Base-by-base conservation (phyloP, 2,329 filamentous ascomycete species). In the Phialophora tarda region DNA sequence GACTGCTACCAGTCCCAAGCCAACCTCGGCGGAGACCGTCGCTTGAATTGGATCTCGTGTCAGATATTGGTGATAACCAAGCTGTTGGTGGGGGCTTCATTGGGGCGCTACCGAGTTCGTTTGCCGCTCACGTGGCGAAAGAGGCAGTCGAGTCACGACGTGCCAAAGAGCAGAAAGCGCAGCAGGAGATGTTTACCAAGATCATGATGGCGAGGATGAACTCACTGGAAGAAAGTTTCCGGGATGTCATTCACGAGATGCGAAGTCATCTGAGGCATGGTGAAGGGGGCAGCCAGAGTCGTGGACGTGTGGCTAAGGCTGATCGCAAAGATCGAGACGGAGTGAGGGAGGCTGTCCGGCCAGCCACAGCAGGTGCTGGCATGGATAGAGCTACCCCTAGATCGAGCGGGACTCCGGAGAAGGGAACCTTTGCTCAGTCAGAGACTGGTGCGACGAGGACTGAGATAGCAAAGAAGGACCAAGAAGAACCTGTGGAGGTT, bases 161-260 rank as follows among this genome's bases (percentile, higher is more conserved):
- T 78, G 76, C 32, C 59, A 59, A 75, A 76, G 28, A 81, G 82
- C 82, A 83, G 51, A 59, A 69, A 32, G 70, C 72, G 32, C 67
- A 74, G 30, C 89, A 91, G 74, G 86, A 91, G 48, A 90, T 93
- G 85, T 88, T 90, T 74, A 86, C 89, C 71, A 86, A 92, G 63
- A 84, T 97, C 54, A 90, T 97, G 78, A 82, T 97, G 54, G 92
- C 92, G 8, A 84, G 92, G 38, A 97, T 97, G 92, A 95, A 95
- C 77, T 94, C 90, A 7, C 83, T 98, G 1, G 93, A 98, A 76
- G 92, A 96, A 78, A 90, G 93, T 14, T 94, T 98, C 77, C 86
- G 90, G 2, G 92, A 97, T 66, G 89, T 96, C n/a, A 86, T 93
- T 64, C 88, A 87, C 69, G 92, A 95, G 77, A 89, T 96, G 76